phyloP scores from a whole-genome alignment of 1,284 basidiomycete species.

The Ustanciosporium gigantosporum region DNA sequence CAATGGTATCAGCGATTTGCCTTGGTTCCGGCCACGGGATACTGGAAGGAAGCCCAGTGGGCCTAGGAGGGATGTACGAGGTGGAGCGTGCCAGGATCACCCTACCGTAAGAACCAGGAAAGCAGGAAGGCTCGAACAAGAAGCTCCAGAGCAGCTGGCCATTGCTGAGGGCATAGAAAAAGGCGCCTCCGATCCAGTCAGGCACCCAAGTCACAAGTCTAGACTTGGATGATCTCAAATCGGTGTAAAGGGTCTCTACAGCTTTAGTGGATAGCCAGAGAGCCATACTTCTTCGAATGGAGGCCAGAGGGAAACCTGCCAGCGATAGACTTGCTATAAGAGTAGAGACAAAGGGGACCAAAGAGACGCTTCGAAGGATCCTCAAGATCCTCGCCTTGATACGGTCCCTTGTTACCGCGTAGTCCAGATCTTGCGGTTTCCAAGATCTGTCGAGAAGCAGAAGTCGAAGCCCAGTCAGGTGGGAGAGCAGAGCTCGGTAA shows the following conservation, averaged over 20 bases:
- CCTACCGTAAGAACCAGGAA: conserved; percentile 37
- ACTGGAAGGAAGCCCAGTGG: conserved; percentile 32
- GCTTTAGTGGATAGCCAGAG: conserved; percentile 39
- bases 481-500: conserved; percentile 32
- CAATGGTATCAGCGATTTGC: conserved; percentile 45
- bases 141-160: conserved; percentile 51
- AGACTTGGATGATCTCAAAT: conserved; percentile 15
- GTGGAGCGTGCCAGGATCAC: conserved; percentile 43
- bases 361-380: conserved; percentile 19
- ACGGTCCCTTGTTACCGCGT: conserved; percentile 18
- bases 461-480: conserved; percentile 20
- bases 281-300: conserved; percentile 23
- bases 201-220: conserved; percentile 40
- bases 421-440: conserved; percentile 6
- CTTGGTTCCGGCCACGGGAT: conserved; percentile 46
- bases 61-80: conserved; percentile 46
- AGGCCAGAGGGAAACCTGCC: conserved; percentile 18
- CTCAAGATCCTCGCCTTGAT: conserved; percentile 19
- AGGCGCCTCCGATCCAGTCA: conserved; percentile 37
- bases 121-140: conserved; percentile 46
- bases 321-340: conserved; percentile 17
- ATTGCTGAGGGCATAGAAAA: conserved; percentile 52
- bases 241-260: conserved; percentile 22
- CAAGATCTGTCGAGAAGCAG: conserved; percentile 10
- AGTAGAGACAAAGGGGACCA: conserved; percentile 32